Evolutionary conservation across 495 filamentous ascomycete genomes (phyloP).

Genomic region (Monascus purpureus): DNA sequence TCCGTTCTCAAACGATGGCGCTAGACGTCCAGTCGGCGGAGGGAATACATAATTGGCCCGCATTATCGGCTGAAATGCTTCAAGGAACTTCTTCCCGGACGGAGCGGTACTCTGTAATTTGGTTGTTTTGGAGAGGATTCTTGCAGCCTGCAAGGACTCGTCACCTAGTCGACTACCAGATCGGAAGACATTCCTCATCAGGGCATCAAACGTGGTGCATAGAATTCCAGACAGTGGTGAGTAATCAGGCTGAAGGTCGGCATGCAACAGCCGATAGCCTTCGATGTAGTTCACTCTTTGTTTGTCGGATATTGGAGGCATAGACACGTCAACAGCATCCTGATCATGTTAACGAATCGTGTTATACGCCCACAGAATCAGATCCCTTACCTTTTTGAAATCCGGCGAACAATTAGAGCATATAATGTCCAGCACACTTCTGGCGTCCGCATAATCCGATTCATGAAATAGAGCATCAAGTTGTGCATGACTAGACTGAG

Average conservation of each 20-base stretch:
- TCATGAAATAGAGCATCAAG: slow-evolving; percentile 16
- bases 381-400: slow-evolving; percentile 10
- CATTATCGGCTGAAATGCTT: slow-evolving; percentile 23
- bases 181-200: slow-evolving; percentile 18
- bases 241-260: slow-evolving; percentile 26
- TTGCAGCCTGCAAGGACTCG: slow-evolving; percentile 11
- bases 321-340: slow-evolving; percentile 45
- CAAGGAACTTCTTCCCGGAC: slow-evolving; percentile 10
- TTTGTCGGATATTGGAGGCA: slow-evolving; percentile 44
- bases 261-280: slow-evolving; percentile 46
- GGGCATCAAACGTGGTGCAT: slow-evolving; percentile 20
- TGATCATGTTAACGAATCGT: slow-evolving; percentile 3
- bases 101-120: slow-evolving; percentile 6
- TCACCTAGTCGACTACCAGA: slow-evolving; percentile 13
- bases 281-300: slow-evolving; percentile 49
- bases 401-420: slow-evolving; percentile 16
- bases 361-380: neutral
- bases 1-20: slow-evolving; percentile 61
- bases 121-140: slow-evolving; percentile 12
- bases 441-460: slow-evolving; percentile 18
- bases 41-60: slow-evolving; percentile 16
- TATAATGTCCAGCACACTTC: slow-evolving; percentile 27
- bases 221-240: slow-evolving; percentile 20
- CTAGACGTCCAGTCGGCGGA: slow-evolving; percentile 14
- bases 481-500: slow-evolving; percentile 10